Percentiles rank a stretch among this genome's conserved stretches.
phyloP scores from a whole-genome alignment of 805 yeast genomes.

The Metschnikowia continentalis region DNA sequence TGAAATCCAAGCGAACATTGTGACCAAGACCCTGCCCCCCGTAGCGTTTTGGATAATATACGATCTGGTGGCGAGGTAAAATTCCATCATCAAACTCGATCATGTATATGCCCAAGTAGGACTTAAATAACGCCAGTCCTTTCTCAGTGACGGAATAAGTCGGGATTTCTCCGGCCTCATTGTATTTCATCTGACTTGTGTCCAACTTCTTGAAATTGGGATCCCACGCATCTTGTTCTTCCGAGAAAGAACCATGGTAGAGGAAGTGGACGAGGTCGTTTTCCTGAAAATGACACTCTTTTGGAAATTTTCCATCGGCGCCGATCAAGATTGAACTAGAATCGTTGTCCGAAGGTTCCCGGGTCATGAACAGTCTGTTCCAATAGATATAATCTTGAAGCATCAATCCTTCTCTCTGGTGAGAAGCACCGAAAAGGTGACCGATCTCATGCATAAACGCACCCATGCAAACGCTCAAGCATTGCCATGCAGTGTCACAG shows the following conservation, averaged over 20 bases:
- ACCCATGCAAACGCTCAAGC: constrained; percentile 79
- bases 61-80: constrained; percentile 53
- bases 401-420: constrained; percentile 88
- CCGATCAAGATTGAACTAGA: constrained; percentile 39
- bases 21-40: constrained; percentile 62
- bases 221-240: constrained; percentile 61
- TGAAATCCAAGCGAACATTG: constrained; percentile 46
- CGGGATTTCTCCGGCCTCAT: constrained; percentile 18
- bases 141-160: constrained; percentile 19
- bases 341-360: constrained; percentile 50
- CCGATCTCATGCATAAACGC: constrained; percentile 97
- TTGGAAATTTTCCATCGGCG: constrained; percentile 40
- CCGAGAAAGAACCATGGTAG: constrained; percentile 73
- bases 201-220: constrained; percentile 31
- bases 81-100: constrained; percentile 64
- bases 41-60: constrained; percentile 52
- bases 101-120: constrained; percentile 66
- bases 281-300: constrained; percentile 85
- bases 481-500: constrained; percentile 88
- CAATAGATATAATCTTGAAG: constrained; percentile 75
- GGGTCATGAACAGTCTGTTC: constrained; percentile 76
- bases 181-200: constrained; percentile 25
- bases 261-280: constrained; percentile 73
- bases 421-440: constrained; percentile 87
- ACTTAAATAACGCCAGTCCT: constrained; percentile 36